Base-by-base conservation (phyloP, 2,329 filamentous ascomycete species). In the Colletotrichum camelliae region DNA sequence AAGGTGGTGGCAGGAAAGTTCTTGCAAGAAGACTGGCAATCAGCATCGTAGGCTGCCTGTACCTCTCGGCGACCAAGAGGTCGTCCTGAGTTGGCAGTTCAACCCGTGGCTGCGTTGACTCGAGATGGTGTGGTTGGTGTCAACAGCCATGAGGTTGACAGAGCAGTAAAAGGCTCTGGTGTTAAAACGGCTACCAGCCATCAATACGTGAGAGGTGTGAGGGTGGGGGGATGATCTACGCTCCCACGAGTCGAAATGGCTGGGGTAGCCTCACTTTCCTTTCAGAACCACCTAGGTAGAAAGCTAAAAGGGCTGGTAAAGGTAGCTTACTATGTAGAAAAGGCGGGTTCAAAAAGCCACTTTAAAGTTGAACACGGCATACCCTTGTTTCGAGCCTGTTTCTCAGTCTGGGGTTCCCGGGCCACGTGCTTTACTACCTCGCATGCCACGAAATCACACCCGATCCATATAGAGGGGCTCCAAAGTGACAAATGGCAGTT, bases 71-170 rank as follows among this genome's bases (percentile, higher is more conserved):
- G 10, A 48, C 15, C 29, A 7, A 61, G 7, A 24, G 10, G 35
- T 37, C 55, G 33, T 24, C 6, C 21, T 60, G 35, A 65, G 16
- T 64, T 67, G 43, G 57, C 48, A 68, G 27, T 35, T 58, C 55
- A 29, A 37, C 16, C 27, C 57, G 33, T 65, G 64, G 39, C 62
- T 64, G 18, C 24, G 33, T 52, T 37, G 70, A 76, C 43, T 64
- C 64, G 58, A 58, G 37, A 58, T 65, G 29, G 43, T 52, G 73
- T 73, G 74, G 70, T 55, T 74, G 70, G 57, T 65, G 35, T 27
- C 13, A 27, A 35, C 35, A 13, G 9, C 43, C 21, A 52, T 62
- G 70, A 73, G 48, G 64, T 60, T 68, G 70, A 48, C 24, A 12
- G 18, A 39, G 27, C 58, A 60, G 29, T 15, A 29, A 64, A 55